A percentile compares a stretch with the other conserved stretches of the same genome.
Conservation (phyloP, 2,329 filamentous ascomycete species). For the Cladobotryum mycophilum region DNA sequence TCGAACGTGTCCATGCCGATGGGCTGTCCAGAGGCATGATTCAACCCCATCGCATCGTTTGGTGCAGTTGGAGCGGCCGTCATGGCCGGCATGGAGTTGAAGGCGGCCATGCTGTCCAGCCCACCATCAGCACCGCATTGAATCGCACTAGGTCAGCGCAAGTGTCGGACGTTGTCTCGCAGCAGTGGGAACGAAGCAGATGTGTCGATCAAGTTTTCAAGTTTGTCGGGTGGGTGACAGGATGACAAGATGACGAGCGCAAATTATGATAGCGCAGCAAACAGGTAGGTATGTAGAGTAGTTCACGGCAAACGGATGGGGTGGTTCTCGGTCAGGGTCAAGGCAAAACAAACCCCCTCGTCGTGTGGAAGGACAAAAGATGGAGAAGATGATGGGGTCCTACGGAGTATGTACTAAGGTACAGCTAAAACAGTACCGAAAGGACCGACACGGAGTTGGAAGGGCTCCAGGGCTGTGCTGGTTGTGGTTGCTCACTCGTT, state of each 20-base stretch:
- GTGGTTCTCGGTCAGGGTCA: too few relatives aligned
- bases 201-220: too few relatives aligned
- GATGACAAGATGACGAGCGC: too few relatives aligned
- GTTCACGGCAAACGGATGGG: background rate
- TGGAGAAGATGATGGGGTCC: constrained; percentile 3
- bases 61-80: constrained; percentile 32
- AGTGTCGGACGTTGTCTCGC: background rate
- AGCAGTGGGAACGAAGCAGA: too few relatives aligned
- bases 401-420: background rate
- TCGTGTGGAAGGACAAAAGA: background rate
- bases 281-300: background rate
- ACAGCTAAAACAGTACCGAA: constrained; percentile 4
- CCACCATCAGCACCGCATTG: constrained; percentile 25
- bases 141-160: constrained; percentile 8
- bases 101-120: constrained; percentile 47
- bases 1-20: constrained; percentile 48
- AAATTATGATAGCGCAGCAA: too few relatives aligned
- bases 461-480: background rate
- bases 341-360: too few relatives aligned
- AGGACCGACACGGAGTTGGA: constrained; percentile 6
- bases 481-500: constrained; percentile 3
- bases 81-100: constrained; percentile 50
- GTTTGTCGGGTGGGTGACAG: too few relatives aligned
- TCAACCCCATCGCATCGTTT: constrained; percentile 42
- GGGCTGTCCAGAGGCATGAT: constrained; percentile 29